Conservation (phyloP, 2,329 filamentous ascomycete genomes). For the Gyromitra esculenta region DNA sequence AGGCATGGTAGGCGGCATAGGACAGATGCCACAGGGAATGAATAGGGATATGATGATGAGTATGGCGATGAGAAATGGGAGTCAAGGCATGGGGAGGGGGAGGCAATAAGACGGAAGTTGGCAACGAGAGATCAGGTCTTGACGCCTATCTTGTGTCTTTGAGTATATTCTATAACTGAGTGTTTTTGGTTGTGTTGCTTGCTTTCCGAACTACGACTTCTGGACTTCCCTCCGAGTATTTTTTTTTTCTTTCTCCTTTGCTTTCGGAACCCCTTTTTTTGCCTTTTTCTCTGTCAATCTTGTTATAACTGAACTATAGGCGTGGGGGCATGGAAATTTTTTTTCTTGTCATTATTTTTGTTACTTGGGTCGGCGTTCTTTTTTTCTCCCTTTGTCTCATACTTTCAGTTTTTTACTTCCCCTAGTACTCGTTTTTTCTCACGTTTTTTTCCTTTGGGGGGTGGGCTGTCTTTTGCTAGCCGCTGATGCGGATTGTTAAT, state of each 20-base stretch:
- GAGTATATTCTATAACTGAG: constrained; percentile 12
- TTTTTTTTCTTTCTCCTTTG: constrained; percentile 21
- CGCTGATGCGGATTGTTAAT: constrained; percentile 45
- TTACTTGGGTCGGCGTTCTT: constrained; percentile 44
- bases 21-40: constrained; percentile 43
- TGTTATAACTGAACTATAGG: constrained; percentile 23
- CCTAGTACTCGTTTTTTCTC: constrained; percentile 31
- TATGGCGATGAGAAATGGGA: constrained; percentile 53
- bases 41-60: constrained; percentile 47
- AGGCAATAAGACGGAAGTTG: constrained; percentile 17
- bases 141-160: constrained; percentile 9
- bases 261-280: constrained; percentile 24
- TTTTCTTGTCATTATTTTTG: constrained; percentile 44
- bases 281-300: constrained; percentile 37
- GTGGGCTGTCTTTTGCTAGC: constrained; percentile 29
- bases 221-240: constrained; percentile 32
- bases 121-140: no score
- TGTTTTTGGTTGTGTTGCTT: constrained; percentile 31
- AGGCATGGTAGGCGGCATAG: constrained; percentile 52
- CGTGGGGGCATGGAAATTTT: constrained; percentile 44
- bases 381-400: constrained; percentile 19
- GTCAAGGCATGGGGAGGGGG: constrained; percentile 53
- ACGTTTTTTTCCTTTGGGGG: constrained; percentile 30
- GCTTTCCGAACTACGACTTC: constrained; percentile 24
- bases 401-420: constrained; percentile 26